Conservation (phyloP, 495 filamentous ascomycete genomes). For the Penicillium nucicola region DNA sequence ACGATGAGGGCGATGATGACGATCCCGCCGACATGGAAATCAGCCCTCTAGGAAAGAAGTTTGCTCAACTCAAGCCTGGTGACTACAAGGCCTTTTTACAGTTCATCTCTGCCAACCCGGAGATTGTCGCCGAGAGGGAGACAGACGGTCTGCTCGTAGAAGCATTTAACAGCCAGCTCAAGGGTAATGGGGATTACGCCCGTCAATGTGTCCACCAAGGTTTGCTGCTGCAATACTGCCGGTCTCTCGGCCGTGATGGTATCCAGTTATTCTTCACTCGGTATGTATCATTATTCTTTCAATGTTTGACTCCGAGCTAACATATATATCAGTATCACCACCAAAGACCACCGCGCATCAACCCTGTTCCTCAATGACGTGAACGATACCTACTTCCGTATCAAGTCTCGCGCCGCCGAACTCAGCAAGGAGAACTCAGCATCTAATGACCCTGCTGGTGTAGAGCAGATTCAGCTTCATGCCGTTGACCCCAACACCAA, state of each 20-base stretch:
- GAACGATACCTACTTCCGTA: constrained; percentile 75
- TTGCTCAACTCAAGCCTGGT: constrained; percentile 71
- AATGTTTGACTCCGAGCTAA: constrained; percentile 8
- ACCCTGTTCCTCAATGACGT: constrained; percentile 93
- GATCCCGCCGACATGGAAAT: constrained; percentile 73
- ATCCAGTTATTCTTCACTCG: constrained; percentile 92
- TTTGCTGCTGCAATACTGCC: constrained; percentile 90
- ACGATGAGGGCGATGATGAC: constrained; percentile 55
- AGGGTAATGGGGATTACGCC: constrained; percentile 70
- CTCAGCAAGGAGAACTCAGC: constrained; percentile 64
- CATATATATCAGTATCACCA: constrained; percentile 65
- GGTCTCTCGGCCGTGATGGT: constrained; percentile 81
- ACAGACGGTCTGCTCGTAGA: constrained; percentile 87
- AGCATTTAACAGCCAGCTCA: constrained; percentile 82
- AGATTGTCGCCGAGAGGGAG: constrained; percentile 80
- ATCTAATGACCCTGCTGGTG: constrained; percentile 63
- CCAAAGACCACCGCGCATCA: constrained; percentile 84
- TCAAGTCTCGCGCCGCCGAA: constrained; percentile 74
- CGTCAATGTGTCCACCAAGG: constrained; percentile 93
- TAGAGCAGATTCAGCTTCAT: constrained; percentile 98
- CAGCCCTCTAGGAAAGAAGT: constrained; percentile 70
- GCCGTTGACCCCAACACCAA: constrained; percentile 90
- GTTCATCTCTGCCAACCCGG: constrained; percentile 72
- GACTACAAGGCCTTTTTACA: constrained; percentile 70
- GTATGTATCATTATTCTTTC: constrained; percentile 28